A percentile compares a stretch with the other conserved stretches of the same genome.
Evolutionary conservation across 1,139 yeast genomes (phyloP).

Genomic region (Meyerozyma guilliermondii): DNA sequence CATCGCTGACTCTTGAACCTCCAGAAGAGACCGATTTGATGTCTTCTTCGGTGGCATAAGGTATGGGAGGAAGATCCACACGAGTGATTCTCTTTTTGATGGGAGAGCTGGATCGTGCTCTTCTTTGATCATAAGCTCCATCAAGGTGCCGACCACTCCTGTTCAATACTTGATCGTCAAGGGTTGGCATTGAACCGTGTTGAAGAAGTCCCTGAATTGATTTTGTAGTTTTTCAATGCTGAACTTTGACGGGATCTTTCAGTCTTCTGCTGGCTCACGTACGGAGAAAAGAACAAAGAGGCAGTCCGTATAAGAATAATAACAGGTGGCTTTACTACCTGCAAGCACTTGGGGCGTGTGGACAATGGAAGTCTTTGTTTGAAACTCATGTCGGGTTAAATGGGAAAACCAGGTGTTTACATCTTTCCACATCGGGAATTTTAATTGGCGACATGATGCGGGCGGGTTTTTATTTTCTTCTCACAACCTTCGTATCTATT

Average conservation of each 20-base stretch:
- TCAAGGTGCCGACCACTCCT: constrained; percentile 3
- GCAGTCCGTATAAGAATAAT: not conserved
- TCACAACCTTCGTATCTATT: not conserved
- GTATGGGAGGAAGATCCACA: constrained; percentile 1
- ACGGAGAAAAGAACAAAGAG: not conserved
- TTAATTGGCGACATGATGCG: not conserved
- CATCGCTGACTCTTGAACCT: constrained; percentile 12
- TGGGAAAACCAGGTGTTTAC: not conserved
- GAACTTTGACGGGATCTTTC: not conserved
- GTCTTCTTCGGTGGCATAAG: not conserved
- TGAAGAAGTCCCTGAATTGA: not conserved
- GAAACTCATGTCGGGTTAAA: not conserved
- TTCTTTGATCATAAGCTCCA: constrained; percentile 5
- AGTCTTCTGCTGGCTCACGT: not conserved
- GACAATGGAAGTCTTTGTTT: not conserved
- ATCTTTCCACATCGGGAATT: not conserved
- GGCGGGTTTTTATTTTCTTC: not conserved
- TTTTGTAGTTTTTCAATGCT: not conserved
- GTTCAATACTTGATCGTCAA: not conserved
- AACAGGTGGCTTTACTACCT: not conserved
- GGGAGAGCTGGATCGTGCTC: constrained; percentile 12
- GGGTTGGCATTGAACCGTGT: not conserved
- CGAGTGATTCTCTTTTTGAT: constrained; percentile 6
- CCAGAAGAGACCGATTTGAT: constrained; percentile 3
- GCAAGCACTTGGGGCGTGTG: constrained; percentile 1